Evolutionary conservation across 352 stramenopile genomes (phyloP), one percentile per base, ranked within the genome.

Genomic region (Albugo laibachii): DNA sequence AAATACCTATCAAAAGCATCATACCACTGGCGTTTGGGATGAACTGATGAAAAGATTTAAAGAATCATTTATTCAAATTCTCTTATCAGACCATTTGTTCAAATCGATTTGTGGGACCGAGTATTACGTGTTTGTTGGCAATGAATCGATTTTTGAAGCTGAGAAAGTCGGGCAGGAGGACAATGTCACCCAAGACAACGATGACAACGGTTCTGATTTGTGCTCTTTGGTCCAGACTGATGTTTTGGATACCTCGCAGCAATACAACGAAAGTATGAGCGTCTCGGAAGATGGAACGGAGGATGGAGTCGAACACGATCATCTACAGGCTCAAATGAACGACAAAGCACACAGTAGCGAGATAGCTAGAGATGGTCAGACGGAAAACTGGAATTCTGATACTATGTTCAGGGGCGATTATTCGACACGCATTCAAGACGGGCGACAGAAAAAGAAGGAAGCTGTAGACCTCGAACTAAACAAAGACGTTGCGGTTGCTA

Each of bases 51-150:
- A 74, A 8, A 63, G 67, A 21, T 45, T 92, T 48, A 75, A 79
- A 13, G 75, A 79, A 21, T 82, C 76, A 3, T 66, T 92, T 24
- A 70, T 86, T 49, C 55, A 36, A 19, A 84, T 92, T 15, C 39
- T 89, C 0, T 59, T 65, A 41, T 31, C 24, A 10, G 38, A 24
- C 20, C 63, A 47, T 11, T 44, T 68, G 19, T 85, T 92, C 39
- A 53, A 69, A 6, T 55, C 62, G 16, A 85, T 92, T 27, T 53
- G 61, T 37, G 70, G 69, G 8, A 87, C 74, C 2, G 81, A 86
- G 48, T 92, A 86, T 38, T 92, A 81, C 42, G 84, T 84, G 42
- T 92, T 85, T 42, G 70, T 65, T 1, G 75, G 76, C 8, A 83
- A 55, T 46, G 72, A 83, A 41, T 19, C 38, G 16, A 8, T 19